These are phyloP conservation scores for Talaromyces sp. DNA, from an alignment of 2,329 filamentous ascomycete species.

Conservation along the genomic window DNA sequence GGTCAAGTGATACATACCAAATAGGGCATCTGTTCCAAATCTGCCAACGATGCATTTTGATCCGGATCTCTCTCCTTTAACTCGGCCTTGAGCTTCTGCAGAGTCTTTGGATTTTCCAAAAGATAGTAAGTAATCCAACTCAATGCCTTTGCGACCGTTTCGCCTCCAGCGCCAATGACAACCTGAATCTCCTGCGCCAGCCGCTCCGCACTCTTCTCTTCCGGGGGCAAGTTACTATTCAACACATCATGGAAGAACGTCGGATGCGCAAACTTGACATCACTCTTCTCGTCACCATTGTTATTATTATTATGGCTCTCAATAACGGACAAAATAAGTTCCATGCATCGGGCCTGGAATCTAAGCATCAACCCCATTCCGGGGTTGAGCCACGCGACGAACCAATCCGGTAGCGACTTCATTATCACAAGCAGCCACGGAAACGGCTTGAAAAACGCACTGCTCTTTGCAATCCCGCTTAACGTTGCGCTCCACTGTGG, in stretches of 20 bases:
- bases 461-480: conserved; percentile 24
- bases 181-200: conserved; percentile 32
- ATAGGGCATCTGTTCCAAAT: conserved; percentile 30
- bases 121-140: conserved; percentile 23
- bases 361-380: conserved; percentile 25
- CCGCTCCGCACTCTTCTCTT: conserved; percentile 35
- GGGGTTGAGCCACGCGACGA: conserved; percentile 23
- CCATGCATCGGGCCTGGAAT: conserved; percentile 22
- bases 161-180: conserved; percentile 30
- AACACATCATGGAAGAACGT: conserved; percentile 34
- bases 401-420: conserved; percentile 30
- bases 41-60: conserved; percentile 23
- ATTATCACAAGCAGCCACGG: conserved; percentile 29
- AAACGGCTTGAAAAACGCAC: conserved; percentile 26
- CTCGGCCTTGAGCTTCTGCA: conserved; percentile 23
- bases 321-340: conserved; percentile 19
- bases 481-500: conserved; percentile 31
- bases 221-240: conserved; percentile 25
- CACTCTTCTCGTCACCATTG: background rate
- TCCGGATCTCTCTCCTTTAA: conserved; percentile 19
- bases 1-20: conserved; percentile 22
- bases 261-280: conserved; percentile 9
- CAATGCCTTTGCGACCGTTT: conserved; percentile 32
- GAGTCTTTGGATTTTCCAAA: conserved; percentile 19
- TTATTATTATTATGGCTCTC: conserved; percentile 12